Evolutionary conservation across 1,139 yeast genomes (phyloP), one percentile per base, ranked within the genome.

Genomic region (Saccharomyces hybrid): DNA sequence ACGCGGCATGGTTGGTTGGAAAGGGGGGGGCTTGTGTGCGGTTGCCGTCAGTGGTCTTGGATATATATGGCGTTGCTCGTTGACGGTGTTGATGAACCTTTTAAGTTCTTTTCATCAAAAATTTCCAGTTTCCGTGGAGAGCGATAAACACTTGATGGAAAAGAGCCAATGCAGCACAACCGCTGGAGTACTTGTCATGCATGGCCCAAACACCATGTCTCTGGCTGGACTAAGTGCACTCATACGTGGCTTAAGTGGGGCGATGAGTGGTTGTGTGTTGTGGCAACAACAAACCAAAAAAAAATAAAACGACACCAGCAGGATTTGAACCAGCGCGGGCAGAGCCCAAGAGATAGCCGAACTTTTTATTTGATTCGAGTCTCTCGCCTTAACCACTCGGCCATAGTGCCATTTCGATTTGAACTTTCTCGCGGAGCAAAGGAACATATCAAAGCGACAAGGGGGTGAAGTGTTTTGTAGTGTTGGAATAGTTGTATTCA

Each of bases 261-360:
- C 26, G 26, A 4, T 1, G 26, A 4, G 26, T 24, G 26, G 26
- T 24, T 24, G 1, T 24, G 1, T 24, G 26, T 24, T 24, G 26
- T 24, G 26, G 26, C 6, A 24, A 38, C 24, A 50, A 49, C 21
- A 21, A 2, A 21, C 21, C 21, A 21, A 46, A 50, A 52, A 55
- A 55, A 55, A 56, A 55, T 53, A 48, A 52, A 53, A 47, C 71
- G 73, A 69, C 73, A 69, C 70, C 73, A 67, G 71, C 71, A 67
- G 73, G 73, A 69, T 68, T 69, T 67, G 73, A 69, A 69, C 73
- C 73, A 64, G 71, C 71, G 73, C 73, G 73, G 73, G 73, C 71
- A 68, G 69, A 69, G 71, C 73, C 73, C 73, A 69, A 69, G 69
- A 68, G 72, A 69, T 69, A 59, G 56, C 68, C 62, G 61, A 61